A percentile compares a stretch with the other conserved stretches of the same genome.
Conservation (phyloP, 73 alveolate genomes). For the Tetrahymena thermophila region DNA sequence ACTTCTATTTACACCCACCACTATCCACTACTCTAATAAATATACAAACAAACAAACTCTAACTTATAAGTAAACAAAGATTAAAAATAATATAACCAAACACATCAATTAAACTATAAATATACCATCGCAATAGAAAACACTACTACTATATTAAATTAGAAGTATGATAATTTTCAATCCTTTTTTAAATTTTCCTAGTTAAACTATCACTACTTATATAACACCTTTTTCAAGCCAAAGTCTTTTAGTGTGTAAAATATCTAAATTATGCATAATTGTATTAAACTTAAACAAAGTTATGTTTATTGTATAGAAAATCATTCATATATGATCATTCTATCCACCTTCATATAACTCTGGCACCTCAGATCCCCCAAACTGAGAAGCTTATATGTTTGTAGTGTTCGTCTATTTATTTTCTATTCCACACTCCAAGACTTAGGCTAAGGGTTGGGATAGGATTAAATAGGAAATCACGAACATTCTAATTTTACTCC, state of each 20-base stretch:
- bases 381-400: conserved; percentile 1
- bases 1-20: background rate
- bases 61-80: background rate
- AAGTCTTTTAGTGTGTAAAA: background rate
- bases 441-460: conserved; percentile 3
- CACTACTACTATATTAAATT: background rate
- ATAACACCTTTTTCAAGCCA: conserved; percentile 2
- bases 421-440: conserved; percentile 3
- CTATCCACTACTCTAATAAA: background rate
- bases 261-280: background rate
- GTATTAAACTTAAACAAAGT: background rate
- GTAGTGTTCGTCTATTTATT: conserved; percentile 1
- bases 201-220: background rate
- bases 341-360: background rate
- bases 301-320: background rate
- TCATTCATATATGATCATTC: conserved; percentile 1
- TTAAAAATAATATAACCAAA: background rate
- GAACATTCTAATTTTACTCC: conserved; percentile 1
- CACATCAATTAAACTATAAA: background rate
- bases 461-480: background rate
- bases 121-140: background rate
- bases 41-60: background rate
- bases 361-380: conserved; percentile 3
- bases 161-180: background rate
- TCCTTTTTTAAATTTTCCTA: background rate